Evolutionary conservation across 768 basidiomycete genomes (phyloP).

Genomic region (Hysterangium stoloniferum): DNA sequence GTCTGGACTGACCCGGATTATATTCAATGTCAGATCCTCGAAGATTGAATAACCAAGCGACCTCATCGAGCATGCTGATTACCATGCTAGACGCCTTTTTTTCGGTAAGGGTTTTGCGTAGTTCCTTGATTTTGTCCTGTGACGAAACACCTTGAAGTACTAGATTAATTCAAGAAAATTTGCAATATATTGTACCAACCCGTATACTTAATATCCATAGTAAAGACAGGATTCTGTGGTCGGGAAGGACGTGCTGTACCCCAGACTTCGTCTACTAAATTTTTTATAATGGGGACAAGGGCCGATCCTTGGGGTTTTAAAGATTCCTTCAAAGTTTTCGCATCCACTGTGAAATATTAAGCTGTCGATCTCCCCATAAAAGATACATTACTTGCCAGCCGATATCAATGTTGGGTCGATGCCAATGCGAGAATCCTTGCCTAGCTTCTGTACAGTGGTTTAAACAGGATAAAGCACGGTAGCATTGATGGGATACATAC

Average conservation of each 20-base stretch:
- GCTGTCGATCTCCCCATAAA: neutral
- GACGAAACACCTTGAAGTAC: slow-evolving; percentile 45
- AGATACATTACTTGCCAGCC: slow-evolving; percentile 38
- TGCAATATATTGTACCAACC: slow-evolving; percentile 29
- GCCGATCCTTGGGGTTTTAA: slow-evolving; percentile 47
- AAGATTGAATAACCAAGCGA: slow-evolving; percentile 91
- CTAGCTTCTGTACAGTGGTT: slow-evolving; percentile 42
- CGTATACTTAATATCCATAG: slow-evolving; percentile 67
- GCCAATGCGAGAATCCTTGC: slow-evolving; percentile 57
- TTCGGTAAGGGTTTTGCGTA: slow-evolving; percentile 61
- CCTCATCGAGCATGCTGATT: slow-evolving; percentile 86
- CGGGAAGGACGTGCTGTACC: slow-evolving; percentile 52
- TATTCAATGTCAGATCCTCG: slow-evolving; percentile 88
- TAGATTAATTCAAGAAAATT: neutral
- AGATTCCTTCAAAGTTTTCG: slow-evolving; percentile 48
- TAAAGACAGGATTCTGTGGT: slow-evolving; percentile 59
- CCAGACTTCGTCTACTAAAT: slow-evolving; percentile 82
- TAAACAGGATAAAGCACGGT: neutral
- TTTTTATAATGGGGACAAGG: slow-evolving; percentile 57
- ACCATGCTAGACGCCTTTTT: slow-evolving; percentile 49
- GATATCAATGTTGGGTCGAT: slow-evolving; percentile 75
- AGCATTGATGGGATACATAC: slow-evolving; percentile 31
- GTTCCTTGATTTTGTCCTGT: slow-evolving; percentile 54
- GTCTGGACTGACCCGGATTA: slow-evolving; percentile 58
- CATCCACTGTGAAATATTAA: slow-evolving; percentile 43